Evolutionary conservation across 345 rosid genomes (phyloP), one percentile per base, ranked within the genome.

Genomic region (Hibiscus tridactylites): DNA sequence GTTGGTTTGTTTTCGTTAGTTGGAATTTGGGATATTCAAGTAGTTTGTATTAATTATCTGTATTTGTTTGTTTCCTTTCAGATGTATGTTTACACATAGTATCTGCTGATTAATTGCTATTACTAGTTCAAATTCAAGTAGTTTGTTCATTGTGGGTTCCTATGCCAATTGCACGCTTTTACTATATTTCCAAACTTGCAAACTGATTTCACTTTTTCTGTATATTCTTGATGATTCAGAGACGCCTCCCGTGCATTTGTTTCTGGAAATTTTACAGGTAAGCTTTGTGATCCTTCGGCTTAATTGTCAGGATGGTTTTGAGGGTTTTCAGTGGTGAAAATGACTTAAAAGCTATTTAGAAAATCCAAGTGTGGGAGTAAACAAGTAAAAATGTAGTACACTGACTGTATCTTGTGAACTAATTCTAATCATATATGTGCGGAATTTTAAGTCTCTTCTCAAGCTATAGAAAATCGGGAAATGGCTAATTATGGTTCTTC

Each of bases 211-310:
- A 71, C 4, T 70, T 72, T 70, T 61, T 11, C 28, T 75, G 42
- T 69, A 19, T 76, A 29, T 82, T 76, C 57, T 65, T 73, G 68
- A 60, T 77, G 31, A 31, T 57, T 61, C 82, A 90, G 97, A 83
- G 97, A 95, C 47, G 97, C 99, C 81, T 90, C 97, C 65, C 96
- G 93, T 61, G 96, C 97, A 59, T 92, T 92, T 78, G 88, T 95
- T 78, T 92, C 97, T n/a, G 97, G 97, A 65, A 94, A 94, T 75
- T 94, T 94, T 71, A 86, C 97, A 82, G 97, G 98, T 94, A 85
- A 68, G 35, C 9, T 3, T 17, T 44, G 7, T 68, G 35, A n/a
- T 67, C 16, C 37, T 26, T 68, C 49, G 44, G 33, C 29, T 53
- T 2, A 26, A 15, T 54, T 9, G 6, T 73, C 11, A 24, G 6